Percentiles rank a stretch among this genome's conserved stretches.
These are phyloP conservation scores for Polygonum maritimum DNA, from an alignment of 148 eudicot genomes.

Conservation along the genomic window DNA sequence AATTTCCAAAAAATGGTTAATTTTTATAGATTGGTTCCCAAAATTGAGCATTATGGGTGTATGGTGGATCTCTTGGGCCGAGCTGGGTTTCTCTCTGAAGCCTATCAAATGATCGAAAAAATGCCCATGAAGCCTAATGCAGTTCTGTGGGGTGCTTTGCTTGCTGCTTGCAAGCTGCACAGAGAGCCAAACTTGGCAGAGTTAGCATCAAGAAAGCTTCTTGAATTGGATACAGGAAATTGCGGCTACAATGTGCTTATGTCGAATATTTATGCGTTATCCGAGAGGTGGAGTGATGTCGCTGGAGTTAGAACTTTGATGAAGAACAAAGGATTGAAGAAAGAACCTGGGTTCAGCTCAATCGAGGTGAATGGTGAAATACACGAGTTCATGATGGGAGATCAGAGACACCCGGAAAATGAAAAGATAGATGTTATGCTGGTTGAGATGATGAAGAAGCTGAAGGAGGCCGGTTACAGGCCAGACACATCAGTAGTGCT, in stretches of 20 bases:
- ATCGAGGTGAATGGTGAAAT: slow-evolving; percentile 39
- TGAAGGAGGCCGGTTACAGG: slow-evolving; percentile 31
- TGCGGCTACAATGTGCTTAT: slow-evolving; percentile 49
- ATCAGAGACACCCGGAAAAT: slow-evolving; percentile 33
- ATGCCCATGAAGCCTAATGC: slow-evolving; percentile 55
- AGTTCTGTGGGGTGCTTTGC: slow-evolving; percentile 47
- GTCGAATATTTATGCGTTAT: slow-evolving; percentile 41
- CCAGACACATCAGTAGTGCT: slow-evolving; percentile 22
- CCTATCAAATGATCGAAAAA: slow-evolving; percentile 27
- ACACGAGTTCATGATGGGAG: slow-evolving; percentile 43
- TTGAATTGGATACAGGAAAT: slow-evolving; percentile 39
- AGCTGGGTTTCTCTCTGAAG: slow-evolving; percentile 45
- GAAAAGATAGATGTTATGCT: slow-evolving; percentile 30
- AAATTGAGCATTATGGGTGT: slow-evolving; percentile 61
- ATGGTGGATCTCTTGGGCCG: slow-evolving; percentile 53
- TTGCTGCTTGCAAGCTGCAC: slow-evolving; percentile 49
- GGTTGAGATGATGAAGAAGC: slow-evolving; percentile 34
- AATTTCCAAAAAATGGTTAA: slow-evolving; percentile 28
- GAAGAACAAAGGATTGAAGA: slow-evolving; percentile 45
- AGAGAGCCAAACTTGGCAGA: slow-evolving; percentile 41
- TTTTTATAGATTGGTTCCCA: slow-evolving; percentile 28
- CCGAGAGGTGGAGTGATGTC: slow-evolving; percentile 36
- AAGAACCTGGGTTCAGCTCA: slow-evolving; percentile 53
- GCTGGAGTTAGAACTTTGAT: slow-evolving; percentile 30
- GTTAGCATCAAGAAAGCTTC: slow-evolving; percentile 37